These are phyloP conservation scores for Boletus bicolor DNA, from an alignment of 768 basidiomycete species.

Conservation along the genomic window DNA sequence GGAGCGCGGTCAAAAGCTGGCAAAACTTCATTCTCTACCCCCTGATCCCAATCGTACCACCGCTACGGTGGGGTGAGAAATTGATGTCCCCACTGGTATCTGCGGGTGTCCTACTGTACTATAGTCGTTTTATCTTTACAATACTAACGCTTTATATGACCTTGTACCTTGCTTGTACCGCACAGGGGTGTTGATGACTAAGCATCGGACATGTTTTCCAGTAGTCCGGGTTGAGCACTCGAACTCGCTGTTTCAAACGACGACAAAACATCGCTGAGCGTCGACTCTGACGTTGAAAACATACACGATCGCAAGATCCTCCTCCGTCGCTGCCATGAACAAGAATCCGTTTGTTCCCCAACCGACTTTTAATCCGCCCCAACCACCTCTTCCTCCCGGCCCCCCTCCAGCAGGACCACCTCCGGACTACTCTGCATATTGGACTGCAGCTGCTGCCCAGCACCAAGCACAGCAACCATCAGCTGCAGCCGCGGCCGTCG, in stretches of 20 bases:
- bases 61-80: background rate
- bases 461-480: constrained; percentile 36
- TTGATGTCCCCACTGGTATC: background rate
- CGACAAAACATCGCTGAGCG: constrained; percentile 14
- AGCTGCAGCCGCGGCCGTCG: constrained; percentile 39
- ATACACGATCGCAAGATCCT: constrained; percentile 11
- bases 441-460: constrained; percentile 57
- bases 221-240: background rate
- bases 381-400: constrained; percentile 78
- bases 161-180: too few relatives aligned
- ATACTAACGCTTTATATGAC: too few relatives aligned
- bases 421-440: constrained; percentile 77
- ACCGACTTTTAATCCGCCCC: constrained; percentile 63
- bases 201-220: constrained; percentile 20
- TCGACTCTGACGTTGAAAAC: constrained; percentile 9
- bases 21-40: constrained; percentile 1
- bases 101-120: background rate
- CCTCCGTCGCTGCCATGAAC: constrained; percentile 51
- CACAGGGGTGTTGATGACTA: constrained; percentile 20
- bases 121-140: background rate
- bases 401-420: constrained; percentile 71
- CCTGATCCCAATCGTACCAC: background rate
- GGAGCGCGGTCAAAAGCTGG: constrained; percentile 21
- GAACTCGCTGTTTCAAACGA: constrained; percentile 26
- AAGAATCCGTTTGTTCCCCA: constrained; percentile 81